These are phyloP conservation scores for Gynostemma pentaphyllum DNA, from an alignment of 306 rosid species.

Conservation along the genomic window DNA sequence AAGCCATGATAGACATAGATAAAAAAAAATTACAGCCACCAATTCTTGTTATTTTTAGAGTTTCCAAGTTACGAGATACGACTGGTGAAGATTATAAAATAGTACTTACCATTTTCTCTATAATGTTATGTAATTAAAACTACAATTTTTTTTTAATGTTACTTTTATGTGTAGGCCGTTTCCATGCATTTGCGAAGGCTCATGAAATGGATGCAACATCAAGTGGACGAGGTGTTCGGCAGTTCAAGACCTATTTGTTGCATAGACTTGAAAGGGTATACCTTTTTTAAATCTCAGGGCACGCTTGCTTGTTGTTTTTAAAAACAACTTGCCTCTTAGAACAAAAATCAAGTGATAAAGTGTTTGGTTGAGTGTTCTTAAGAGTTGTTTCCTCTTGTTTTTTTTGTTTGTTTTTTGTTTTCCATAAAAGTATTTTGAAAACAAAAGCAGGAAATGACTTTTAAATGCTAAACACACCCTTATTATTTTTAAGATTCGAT, in stretches of 20 bases:
- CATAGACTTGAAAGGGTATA: conserved; percentile 71
- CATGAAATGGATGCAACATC: conserved; percentile 72
- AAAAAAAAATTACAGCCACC: not conserved
- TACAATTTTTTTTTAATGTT: conserved; percentile 3
- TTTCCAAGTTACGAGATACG: not conserved
- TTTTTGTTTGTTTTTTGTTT: no score
- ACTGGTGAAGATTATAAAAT: not conserved
- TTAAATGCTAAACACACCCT: no score
- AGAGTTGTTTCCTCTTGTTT: no score
- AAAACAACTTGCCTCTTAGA: no score
- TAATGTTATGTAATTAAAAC: not conserved
- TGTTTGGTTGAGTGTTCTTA: no score
- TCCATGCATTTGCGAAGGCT: conserved; percentile 89
- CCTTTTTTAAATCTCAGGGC: conserved; percentile 11
- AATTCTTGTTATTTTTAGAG: not conserved
- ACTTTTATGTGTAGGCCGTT: conserved; percentile 56
- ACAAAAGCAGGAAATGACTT: no score
- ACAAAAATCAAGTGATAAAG: no score
- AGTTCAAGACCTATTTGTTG: conserved; percentile 79
- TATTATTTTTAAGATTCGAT: no score
- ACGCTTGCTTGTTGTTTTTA: no score
- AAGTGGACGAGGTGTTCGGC: conserved; percentile 90
- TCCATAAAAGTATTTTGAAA: no score
- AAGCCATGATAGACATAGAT: not conserved
- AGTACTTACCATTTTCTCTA: not conserved